Evolutionary conservation across 257 asterid genomes (phyloP), one percentile per base, ranked within the genome.

Genomic region (Nicotiana sylvestris): DNA sequence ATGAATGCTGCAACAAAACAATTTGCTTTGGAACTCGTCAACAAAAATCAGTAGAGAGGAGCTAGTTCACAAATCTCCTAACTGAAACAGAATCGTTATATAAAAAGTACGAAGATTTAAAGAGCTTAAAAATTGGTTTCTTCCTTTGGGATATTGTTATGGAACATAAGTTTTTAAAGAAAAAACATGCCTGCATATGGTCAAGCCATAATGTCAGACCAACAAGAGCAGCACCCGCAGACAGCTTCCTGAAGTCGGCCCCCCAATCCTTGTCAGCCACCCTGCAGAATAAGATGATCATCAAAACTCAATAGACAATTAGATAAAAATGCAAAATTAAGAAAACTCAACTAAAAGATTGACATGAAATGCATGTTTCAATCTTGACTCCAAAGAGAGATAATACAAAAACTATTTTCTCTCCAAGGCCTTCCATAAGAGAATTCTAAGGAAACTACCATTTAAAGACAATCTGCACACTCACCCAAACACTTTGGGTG

Each of bases 201-300:
- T 96, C 99, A 76, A 96, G 98, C 99, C 99, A 96, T 83, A 96
- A 85, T 85, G 98, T 96, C 33, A 96, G 90, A 57, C 93, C 99
- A 77, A 93, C 97, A 79, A 96, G 94, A 87, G 98, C 97, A 87
- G 98, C 98, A 66, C 98, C 99, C 29, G 95, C 97, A 17, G 99
- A 96, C 84, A 96, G 81, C 87, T 94, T 94, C 85, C 98, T 88
- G 74, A 96, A 96, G 87, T 96, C 99, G 11, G 98, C 98, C 11
- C 98, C 98, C 99, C 99, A 96, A 79, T 96, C 98, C 88, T 92
- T 94, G 78, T 96, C 97, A 80, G 97, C 97, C 84, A 94, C 99
- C 92, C 99, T 96, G 90, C 76, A 88, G 61, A 80, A 83, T 35
- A 85, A 86, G 76, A 64, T 27, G 83, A 84, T 81, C 76, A 39